These are phyloP conservation scores for Lactarius hatsudake DNA, from an alignment of 768 basidiomycete species.

Conservation along the genomic window DNA sequence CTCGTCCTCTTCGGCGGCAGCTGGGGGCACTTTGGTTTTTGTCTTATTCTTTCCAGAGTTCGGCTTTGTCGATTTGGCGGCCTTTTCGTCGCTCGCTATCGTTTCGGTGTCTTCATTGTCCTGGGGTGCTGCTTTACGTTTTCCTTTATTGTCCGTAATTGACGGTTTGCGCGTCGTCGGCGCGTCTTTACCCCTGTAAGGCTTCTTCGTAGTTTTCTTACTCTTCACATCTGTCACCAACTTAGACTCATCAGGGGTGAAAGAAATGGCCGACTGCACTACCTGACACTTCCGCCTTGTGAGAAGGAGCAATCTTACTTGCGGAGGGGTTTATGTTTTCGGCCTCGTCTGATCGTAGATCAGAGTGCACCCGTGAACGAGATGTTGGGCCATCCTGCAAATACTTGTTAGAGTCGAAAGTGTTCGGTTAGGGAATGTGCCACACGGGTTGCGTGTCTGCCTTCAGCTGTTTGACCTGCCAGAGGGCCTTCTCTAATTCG, in stretches of 20 bases:
- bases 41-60: conserved; percentile 6
- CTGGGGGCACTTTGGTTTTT: neutral
- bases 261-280: neutral
- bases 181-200: conserved; percentile 21
- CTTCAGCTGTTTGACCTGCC: conserved; percentile 18
- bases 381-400: conserved; percentile 1
- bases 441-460: conserved; percentile 10
- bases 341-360: neutral
- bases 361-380: conserved; percentile 2
- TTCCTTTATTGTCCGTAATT: conserved; percentile 34
- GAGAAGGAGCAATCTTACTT: neutral
- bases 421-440: neutral
- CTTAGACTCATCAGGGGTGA: neutral
- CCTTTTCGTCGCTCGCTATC: neutral
- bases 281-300: conserved; percentile 1
- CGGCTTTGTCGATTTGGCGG: neutral
- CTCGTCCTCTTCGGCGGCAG: neutral
- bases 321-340: neutral
- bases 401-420: neutral
- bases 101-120: conserved; percentile 29
- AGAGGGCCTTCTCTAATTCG: conserved; percentile 29
- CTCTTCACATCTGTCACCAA: neutral
- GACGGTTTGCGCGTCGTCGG: conserved; percentile 13
- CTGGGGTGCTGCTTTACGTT: conserved; percentile 37
- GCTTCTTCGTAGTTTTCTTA: conserved; percentile 21